Conservation (phyloP, 345 rosid genomes). For the Salix suchowensis region DNA sequence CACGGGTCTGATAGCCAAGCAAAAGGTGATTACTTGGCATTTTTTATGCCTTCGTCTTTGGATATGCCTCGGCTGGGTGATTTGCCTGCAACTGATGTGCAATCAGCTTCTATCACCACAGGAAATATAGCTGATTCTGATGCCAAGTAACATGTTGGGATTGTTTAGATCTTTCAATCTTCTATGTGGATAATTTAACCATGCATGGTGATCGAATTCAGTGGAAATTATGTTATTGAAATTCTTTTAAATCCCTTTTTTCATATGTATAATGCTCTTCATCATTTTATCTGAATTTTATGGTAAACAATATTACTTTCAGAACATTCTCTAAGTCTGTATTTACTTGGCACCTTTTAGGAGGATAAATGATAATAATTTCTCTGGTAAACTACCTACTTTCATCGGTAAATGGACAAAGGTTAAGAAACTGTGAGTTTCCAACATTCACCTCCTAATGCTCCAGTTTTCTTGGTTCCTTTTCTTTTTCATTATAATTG, state of each 20-base stretch:
- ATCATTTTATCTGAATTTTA: background rate
- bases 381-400: constrained; percentile 63
- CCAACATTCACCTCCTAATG: background rate
- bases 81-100: background rate
- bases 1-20: background rate
- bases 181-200: background rate
- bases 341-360: constrained; percentile 30
- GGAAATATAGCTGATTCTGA: background rate
- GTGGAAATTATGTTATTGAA: background rate
- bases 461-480: background rate
- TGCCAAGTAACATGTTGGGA: background rate
- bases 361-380: constrained; percentile 71
- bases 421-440: constrained; percentile 63
- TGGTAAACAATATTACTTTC: background rate
- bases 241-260: background rate
- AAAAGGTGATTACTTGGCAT: background rate
- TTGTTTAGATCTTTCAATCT: background rate
- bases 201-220: background rate
- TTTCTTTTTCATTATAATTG: background rate
- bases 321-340: background rate
- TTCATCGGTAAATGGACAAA: constrained; percentile 59
- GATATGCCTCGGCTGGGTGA: background rate
- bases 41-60: background rate
- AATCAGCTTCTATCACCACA: background rate
- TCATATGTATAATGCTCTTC: background rate